A percentile compares a stretch with the other conserved stretches of the same genome.
phyloP scores from a whole-genome alignment of 169 alveolate species.

The Cryptosporidium sp. region DNA sequence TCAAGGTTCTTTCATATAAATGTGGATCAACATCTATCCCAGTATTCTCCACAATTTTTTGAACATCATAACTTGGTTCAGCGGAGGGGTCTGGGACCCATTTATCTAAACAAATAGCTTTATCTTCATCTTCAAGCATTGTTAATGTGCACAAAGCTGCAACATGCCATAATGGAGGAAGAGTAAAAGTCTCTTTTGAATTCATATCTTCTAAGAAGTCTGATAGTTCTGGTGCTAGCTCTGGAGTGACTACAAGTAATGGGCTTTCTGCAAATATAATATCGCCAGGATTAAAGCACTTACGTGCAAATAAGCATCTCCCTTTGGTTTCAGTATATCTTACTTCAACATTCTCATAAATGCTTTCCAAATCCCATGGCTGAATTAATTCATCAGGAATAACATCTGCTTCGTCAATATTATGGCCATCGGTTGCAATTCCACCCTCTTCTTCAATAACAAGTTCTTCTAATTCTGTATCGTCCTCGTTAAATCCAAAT shows the following conservation, averaged over 20 bases:
- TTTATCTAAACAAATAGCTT: constrained; percentile 77
- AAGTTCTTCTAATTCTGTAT: constrained; percentile 18
- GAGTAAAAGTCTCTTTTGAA: constrained; percentile 56
- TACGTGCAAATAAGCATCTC: constrained; percentile 82
- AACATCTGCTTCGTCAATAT: constrained; percentile 26
- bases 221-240: constrained; percentile 81
- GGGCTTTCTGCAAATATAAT: constrained; percentile 85
- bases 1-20: constrained; percentile 76
- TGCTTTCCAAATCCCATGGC: constrained; percentile 54
- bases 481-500: constrained; percentile 60
- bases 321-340: constrained; percentile 85
- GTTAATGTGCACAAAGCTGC: constrained; percentile 86
- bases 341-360: constrained; percentile 80
- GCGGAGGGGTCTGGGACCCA: constrained; percentile 85
- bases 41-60: constrained; percentile 58
- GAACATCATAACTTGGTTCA: constrained; percentile 71
- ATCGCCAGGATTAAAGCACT: constrained; percentile 84
- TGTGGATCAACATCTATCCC: constrained; percentile 73
- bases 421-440: constrained; percentile 13
- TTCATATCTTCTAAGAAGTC: constrained; percentile 74
- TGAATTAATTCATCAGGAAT: constrained; percentile 33
- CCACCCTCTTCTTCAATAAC: constrained; percentile 47
- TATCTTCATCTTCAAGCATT: constrained; percentile 77
- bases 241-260: constrained; percentile 83
- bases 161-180: constrained; percentile 88